phyloP scores from a whole-genome alignment of 176 grass and related monocot species.

The Areca catechu region DNA sequence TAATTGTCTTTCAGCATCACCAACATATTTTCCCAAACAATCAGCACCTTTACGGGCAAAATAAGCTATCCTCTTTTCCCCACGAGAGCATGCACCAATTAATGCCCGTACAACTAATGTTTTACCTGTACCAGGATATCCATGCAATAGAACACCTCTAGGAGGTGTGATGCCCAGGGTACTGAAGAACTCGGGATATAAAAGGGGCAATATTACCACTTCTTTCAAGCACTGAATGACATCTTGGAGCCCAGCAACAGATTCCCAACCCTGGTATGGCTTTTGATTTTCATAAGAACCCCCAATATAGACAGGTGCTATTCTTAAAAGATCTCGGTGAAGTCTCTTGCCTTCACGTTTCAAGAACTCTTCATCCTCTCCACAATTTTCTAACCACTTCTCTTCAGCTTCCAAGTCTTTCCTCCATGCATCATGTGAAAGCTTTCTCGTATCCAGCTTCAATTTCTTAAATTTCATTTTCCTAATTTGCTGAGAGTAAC shows the following conservation, averaged over 20 bases:
- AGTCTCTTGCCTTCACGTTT: slow-evolving; percentile 87
- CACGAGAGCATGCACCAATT: slow-evolving; percentile 88
- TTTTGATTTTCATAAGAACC: slow-evolving; percentile 67
- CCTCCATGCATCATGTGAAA: slow-evolving; percentile 73
- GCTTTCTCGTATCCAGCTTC: slow-evolving; percentile 60
- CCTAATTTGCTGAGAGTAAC: slow-evolving; percentile 48
- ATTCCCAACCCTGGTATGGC: slow-evolving; percentile 68
- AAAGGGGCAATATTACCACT: slow-evolving; percentile 84
- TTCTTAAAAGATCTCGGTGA: slow-evolving; percentile 83
- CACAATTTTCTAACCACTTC: slow-evolving; percentile 97
- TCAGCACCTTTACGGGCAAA: slow-evolving; percentile 98
- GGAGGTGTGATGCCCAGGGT: slow-evolving; percentile 80
- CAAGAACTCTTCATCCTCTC: slow-evolving; percentile 97
- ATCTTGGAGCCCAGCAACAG: slow-evolving; percentile 87
- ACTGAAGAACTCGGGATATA: slow-evolving; percentile 79
- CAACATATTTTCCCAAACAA: slow-evolving; percentile 99
- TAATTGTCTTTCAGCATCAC: slow-evolving; percentile 89
- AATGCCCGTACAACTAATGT: slow-evolving; percentile 83
- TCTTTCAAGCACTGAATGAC: slow-evolving; percentile 94
- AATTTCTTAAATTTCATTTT: slow-evolving; percentile 85
- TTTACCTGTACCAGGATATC: slow-evolving; percentile 95
- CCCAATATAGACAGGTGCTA: slow-evolving; percentile 87
- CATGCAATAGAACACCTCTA: slow-evolving; percentile 90
- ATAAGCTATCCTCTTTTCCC: slow-evolving; percentile 86
- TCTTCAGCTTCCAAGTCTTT: slow-evolving; percentile 87